A percentile compares a stretch with the other conserved stretches of the same genome.
These are phyloP conservation scores for Forsythia viridissima DNA, from an alignment of 257 asterid species.

Conservation along the genomic window DNA sequence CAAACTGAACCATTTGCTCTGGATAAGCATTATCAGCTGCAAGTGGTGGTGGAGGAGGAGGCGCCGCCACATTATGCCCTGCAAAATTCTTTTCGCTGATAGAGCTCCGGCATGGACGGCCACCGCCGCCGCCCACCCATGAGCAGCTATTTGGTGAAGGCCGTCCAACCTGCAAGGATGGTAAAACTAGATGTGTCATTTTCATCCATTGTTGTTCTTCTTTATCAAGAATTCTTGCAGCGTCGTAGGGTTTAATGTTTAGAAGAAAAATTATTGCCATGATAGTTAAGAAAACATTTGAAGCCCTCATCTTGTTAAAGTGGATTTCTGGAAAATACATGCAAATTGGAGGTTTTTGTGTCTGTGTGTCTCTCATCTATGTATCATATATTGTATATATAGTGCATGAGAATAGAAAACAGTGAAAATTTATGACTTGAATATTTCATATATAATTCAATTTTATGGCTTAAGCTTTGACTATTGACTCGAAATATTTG, in stretches of 20 bases:
- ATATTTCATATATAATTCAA: background rate
- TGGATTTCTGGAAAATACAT: background rate
- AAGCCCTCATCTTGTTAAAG: conserved; percentile 20
- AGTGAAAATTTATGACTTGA: background rate
- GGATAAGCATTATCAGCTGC: conserved; percentile 24
- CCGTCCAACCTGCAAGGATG: conserved; percentile 32
- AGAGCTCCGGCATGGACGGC: conserved; percentile 42
- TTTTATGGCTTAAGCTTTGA: conserved; percentile 21
- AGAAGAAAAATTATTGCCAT: conserved; percentile 8
- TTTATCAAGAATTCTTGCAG: conserved; percentile 29
- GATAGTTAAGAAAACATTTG: conserved; percentile 4
- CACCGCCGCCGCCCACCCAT: conserved; percentile 33
- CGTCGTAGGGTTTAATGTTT: conserved; percentile 21
- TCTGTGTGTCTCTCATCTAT: too few relatives aligned
- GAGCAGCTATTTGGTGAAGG: conserved; percentile 49
- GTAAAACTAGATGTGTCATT: conserved; percentile 22
- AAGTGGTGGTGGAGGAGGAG: conserved; percentile 26
- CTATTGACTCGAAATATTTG: conserved; percentile 27
- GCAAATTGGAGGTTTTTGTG: background rate
- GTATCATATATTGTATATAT: conserved; percentile 8
- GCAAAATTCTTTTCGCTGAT: conserved; percentile 45
- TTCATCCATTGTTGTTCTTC: conserved; percentile 19
- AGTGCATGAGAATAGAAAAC: conserved; percentile 1
- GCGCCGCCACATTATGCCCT: conserved; percentile 1
- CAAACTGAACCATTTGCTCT: conserved; percentile 29